These are phyloP conservation scores for Bifiguratus adelaidae DNA, from an alignment of 192 early-diverging fungal genomes.

Conservation along the genomic window DNA sequence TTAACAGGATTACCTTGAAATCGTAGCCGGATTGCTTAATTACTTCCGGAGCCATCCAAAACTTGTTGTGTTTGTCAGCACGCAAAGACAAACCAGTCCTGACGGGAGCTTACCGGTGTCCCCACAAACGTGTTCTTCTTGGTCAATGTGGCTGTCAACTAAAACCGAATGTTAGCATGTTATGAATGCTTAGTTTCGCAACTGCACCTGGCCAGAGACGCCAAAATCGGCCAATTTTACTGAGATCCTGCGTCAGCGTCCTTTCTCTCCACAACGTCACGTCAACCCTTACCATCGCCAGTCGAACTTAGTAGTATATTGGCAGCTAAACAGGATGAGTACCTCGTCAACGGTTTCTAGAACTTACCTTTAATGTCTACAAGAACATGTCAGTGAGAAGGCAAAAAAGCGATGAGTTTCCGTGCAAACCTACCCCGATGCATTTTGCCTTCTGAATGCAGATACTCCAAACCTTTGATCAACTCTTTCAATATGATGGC, in stretches of 20 bases:
- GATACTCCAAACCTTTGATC: constrained; percentile 82
- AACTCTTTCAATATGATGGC: constrained; percentile 87
- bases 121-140: constrained; percentile 98
- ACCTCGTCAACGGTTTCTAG: neutral
- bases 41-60: constrained; percentile 93
- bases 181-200: constrained; percentile 3
- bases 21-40: constrained; percentile 92
- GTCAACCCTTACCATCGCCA: constrained; percentile 39
- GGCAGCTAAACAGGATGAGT: constrained; percentile 40
- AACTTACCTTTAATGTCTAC: constrained; percentile 80
- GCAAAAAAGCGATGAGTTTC: neutral
- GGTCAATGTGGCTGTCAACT: constrained; percentile 77
- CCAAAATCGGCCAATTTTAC: constrained; percentile 98
- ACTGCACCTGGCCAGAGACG: constrained; percentile 81
- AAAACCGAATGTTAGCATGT: neutral
- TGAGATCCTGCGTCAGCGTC: neutral
- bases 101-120: constrained; percentile 53
- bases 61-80: constrained; percentile 17
- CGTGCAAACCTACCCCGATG: constrained; percentile 48
- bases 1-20: constrained; percentile 49
- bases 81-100: too few species aligned
- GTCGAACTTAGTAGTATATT: constrained; percentile 67
- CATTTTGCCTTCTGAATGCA: constrained; percentile 84
- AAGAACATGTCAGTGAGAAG: constrained; percentile 15
- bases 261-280: neutral